Conservation (phyloP, 495 filamentous ascomycete species). For the Aspergillus affinis region DNA sequence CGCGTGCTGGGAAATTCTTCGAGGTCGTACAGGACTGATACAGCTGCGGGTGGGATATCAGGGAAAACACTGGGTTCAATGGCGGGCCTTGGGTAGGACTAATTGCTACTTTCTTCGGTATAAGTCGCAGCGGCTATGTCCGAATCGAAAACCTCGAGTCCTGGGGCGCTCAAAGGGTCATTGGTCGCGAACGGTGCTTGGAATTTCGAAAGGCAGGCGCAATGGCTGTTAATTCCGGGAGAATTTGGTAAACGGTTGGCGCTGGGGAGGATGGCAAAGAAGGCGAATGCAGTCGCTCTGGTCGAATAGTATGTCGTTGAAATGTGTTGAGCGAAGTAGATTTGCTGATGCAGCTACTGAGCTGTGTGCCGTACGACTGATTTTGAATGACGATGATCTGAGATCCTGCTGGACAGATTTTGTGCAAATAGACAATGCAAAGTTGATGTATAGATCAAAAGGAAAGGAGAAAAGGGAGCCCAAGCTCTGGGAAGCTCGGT, state of each 20-base stretch:
- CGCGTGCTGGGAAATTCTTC: conserved; percentile 6
- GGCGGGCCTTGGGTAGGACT: conserved; percentile 5
- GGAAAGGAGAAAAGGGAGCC: conserved; percentile 6
- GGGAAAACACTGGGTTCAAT: background rate
- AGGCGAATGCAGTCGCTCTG: conserved; percentile 2
- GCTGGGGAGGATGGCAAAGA: conserved; percentile 8
- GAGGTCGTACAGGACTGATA: background rate
- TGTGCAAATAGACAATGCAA: conserved; percentile 8
- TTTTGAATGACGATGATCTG: conserved; percentile 5
- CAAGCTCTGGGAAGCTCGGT: conserved; percentile 11
- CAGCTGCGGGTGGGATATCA: background rate
- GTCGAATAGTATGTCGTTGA: background rate
- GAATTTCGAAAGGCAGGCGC: conserved; percentile 7
- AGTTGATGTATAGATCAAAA: conserved; percentile 16
- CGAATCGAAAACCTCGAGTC: background rate
- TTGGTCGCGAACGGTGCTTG: background rate
- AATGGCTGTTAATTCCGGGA: conserved; percentile 11
- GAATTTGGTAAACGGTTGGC: background rate
- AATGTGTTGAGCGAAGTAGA: background rate
- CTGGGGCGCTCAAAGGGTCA: conserved; percentile 9
- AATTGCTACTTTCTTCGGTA: conserved; percentile 13
- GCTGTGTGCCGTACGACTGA: conserved; percentile 13
- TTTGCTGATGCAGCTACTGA: conserved; percentile 16
- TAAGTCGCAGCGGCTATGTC: conserved; percentile 7
- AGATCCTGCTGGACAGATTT: background rate